Evolutionary conservation across 345 rosid species (phyloP), one percentile per base, ranked within the genome.

Genomic region (Microcos paniculata): DNA sequence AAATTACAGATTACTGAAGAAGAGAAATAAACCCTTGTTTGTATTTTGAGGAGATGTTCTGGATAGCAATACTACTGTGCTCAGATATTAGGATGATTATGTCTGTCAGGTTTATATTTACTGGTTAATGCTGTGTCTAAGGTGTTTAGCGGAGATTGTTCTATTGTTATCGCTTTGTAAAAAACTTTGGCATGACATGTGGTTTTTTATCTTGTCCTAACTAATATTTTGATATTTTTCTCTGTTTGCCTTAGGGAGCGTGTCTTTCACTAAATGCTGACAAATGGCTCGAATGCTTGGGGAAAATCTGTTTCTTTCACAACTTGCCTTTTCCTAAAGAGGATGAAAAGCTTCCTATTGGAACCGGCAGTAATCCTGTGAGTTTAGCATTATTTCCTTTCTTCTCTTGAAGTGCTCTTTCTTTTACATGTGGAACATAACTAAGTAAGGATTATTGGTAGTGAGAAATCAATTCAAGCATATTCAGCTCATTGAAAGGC

Each of bases 331-430:
- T 73, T 52, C 87, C 88, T 57, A 84, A 81, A 1, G 91, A 85
- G 52, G 92, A 91, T 78, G 89, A 91, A 82, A 92, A 86, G 90
- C 94, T 92, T 78, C 98, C 99, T 43, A 90, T 89, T 73, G 98
- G 99, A 79, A 92, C 86, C 7, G 99, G 99, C 72, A 95, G 99
- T 86, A 95, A 95, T 84, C 99, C 99, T 53, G 97, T 95, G 78
- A 86, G 98, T 82, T 63, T n/a, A n/a, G 69, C 24, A 4, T 59
- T 74, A 69, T 70, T 74, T 45, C 24, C 40, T 21, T 19, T 65
- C 43, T 52, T 24, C 11, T 26, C 24, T 49, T 82, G 71, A 49
- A 35, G 19, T 64, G 21, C 4, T 11, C 35, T 19, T 23, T 48
- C 58, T 12, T 46, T 72, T 45, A 71, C 49, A 49, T 45, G 19